Base-by-base conservation (phyloP, 176 grass and related monocot genomes). In the Poa annua region DNA sequence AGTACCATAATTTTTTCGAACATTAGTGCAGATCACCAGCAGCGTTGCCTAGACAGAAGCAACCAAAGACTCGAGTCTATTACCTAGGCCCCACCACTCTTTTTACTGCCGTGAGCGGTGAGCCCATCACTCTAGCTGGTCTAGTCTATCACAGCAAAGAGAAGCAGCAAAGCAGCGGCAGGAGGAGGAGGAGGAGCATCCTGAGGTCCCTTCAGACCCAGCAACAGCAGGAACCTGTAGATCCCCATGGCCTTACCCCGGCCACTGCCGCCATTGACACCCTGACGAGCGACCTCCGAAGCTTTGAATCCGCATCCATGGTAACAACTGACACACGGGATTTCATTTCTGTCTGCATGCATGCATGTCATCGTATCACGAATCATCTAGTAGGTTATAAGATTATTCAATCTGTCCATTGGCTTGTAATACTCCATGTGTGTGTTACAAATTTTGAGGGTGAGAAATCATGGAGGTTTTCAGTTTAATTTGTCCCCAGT, bases 261-360 rank as follows among this genome's bases (percentile, higher is more conserved):
- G 36, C 25, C 68, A 80, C 44, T 35, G 34, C 53, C n/a, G 33
- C 60, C 21, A 38, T 89, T 34, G 36, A 76, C 24, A 57, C 63
- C 51, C 57, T 81, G 7, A 22, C 57, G n/a, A 24, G 36, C 38
- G 85, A 90, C 55, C 78, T 83, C 51, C 6, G 75, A 81, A 66
- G 47, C 78, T 88, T 88, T 2, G 67, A 71, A 24, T 54, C 55
- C 35, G 16, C 85, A 8, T 88, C 78, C 71, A 53, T 57, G 91
- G 88, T 93, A 85, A 24, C 24, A 29, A 29, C 29, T 29, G 2
- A 24, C 35, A 41, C 20, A 21, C 2, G 53, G 20, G 53, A 56
- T 56, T 12, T 41, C 0, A 9, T 68, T 6, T 38, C 65, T 41
- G 0, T 67, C 35, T 39, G 35, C 66, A 41, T 19, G 3, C 26